Evolutionary conservation across 352 stramenopile species (phyloP).

Genomic region (Globisporangium irregulare): DNA sequence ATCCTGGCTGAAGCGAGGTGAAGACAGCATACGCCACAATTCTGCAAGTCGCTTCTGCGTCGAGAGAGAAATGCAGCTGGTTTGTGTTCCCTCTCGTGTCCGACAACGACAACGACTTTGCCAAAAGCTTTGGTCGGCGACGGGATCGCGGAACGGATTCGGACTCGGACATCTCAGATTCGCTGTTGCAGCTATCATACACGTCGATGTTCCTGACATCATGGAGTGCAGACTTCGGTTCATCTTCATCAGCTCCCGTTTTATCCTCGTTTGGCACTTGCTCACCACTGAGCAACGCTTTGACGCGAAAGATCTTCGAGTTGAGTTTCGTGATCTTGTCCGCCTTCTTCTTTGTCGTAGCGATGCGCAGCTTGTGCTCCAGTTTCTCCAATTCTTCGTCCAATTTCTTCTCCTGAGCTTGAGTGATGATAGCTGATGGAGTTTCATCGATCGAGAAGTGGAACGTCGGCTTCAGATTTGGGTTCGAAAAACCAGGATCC

Average conservation of each 20-base stretch:
- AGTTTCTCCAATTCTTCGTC: slow-evolving; percentile 89
- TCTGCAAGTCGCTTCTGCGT: slow-evolving; percentile 76
- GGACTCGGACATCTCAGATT: slow-evolving; percentile 81
- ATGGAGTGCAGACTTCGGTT: slow-evolving; percentile 29
- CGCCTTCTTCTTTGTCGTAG: slow-evolving; percentile 86
- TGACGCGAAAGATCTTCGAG: slow-evolving; percentile 76
- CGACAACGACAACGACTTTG: slow-evolving; percentile 22
- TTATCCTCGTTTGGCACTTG: slow-evolving; percentile 64
- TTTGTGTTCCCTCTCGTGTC: slow-evolving; percentile 41
- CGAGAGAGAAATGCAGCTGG: slow-evolving; percentile 76
- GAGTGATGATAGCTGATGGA: slow-evolving; percentile 79
- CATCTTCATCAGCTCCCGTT: slow-evolving; percentile 24
- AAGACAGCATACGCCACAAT: slow-evolving; percentile 83
- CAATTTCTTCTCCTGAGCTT: slow-evolving; percentile 88
- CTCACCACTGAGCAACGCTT: slow-evolving; percentile 75
- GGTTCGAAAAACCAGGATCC: slow-evolving; percentile 65
- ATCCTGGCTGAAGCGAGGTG: slow-evolving; percentile 34
- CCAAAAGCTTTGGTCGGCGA: slow-evolving; percentile 19
- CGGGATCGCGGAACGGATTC: slow-evolving; percentile 36
- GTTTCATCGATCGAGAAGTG: slow-evolving; percentile 83
- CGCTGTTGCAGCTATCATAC: slow-evolving; percentile 82
- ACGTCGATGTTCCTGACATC: slow-evolving; percentile 39
- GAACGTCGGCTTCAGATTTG: slow-evolving; percentile 70
- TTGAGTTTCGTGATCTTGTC: slow-evolving; percentile 88
- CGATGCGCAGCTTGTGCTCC: slow-evolving; percentile 88